Evolutionary conservation across 1,284 basidiomycete genomes (phyloP), one percentile per base, ranked within the genome.

Genomic region (Puccinia hordei): DNA sequence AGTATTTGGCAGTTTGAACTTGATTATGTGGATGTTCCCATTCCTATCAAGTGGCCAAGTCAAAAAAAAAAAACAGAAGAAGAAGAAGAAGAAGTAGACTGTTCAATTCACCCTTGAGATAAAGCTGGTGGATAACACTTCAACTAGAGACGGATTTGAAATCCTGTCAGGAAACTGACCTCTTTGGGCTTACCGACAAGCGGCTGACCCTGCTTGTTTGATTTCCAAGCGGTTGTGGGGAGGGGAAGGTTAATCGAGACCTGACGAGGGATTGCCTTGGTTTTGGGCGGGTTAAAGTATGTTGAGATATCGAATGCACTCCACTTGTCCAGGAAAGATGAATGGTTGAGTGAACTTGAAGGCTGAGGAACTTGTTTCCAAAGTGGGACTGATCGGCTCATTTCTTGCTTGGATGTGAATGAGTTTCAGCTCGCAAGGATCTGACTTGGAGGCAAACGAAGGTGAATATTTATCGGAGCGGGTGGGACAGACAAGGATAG

Each of bases 1-100:
- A 94, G 88, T 96, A 96, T 87, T 96, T 96, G 83, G 91, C 92
- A 13, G 94, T 96, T 84, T 96, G 91, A 86, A 95, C 93, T 87
- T 97, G 94, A 87, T 95, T 97, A 1, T 91, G 89, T 63, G 88
- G 84, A 85, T 91, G 93, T 35, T 82, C 81, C 13, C 83, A 80
- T n/a, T 59, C 63, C 35, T 63, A 4, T 66, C 79, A n/a, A 74
- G 81, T 38, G 74, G 65, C 24, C 46, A 46, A 2, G 22, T 17
- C 13, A 30, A 19, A 1, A 17, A 1, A 27, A 22, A 24, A 22
- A 81, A 81, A n/a, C n/a, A n/a, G n/a, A n/a, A n/a, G n/a, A n/a
- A n/a, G n/a, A n/a, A n/a, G n/a, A n/a, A n/a, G n/a, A n/a, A n/a
- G n/a, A n/a, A n/a, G n/a, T n/a, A n/a, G n/a, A n/a, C n/a, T n/a